Conservation (phyloP, 2,329 filamentous ascomycete species). For the Aspergillus fischeri region DNA sequence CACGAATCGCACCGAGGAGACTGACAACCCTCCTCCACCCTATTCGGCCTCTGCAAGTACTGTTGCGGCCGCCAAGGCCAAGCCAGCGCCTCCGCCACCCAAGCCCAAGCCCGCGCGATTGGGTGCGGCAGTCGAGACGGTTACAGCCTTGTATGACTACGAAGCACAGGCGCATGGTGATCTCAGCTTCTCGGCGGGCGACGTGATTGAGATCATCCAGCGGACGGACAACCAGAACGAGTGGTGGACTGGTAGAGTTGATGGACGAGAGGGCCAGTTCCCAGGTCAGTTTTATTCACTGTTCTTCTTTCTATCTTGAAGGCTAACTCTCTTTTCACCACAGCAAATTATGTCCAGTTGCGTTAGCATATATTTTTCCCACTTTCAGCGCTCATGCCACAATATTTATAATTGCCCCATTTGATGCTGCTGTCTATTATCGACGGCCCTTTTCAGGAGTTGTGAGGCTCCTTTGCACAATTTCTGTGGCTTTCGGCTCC, state of each 20-base stretch:
- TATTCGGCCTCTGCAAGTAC: constrained; percentile 54
- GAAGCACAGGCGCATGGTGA: constrained; percentile 94
- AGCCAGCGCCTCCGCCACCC: constrained; percentile 64
- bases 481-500: not conserved
- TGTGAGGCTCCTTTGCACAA: not conserved
- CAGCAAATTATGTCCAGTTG: not conserved
- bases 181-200: constrained; percentile 81
- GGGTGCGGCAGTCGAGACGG: constrained; percentile 68
- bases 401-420: not conserved
- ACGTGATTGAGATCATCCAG: constrained; percentile 81
- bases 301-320: no score
- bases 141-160: constrained; percentile 92
- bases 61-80: constrained; percentile 62
- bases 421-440: not conserved
- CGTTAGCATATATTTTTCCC: not conserved
- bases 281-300: constrained; percentile 62
- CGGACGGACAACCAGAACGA: constrained; percentile 90
- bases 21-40: constrained; percentile 64
- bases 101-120: constrained; percentile 77
- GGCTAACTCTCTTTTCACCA: not conserved
- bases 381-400: not conserved
- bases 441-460: not conserved
- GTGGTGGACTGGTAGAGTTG: constrained; percentile 87
- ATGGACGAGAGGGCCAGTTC: constrained; percentile 83
- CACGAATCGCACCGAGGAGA: constrained; percentile 41